phyloP scores from a whole-genome alignment of 2,329 filamentous ascomycete genomes.

The Aspergillus fumigatus region DNA sequence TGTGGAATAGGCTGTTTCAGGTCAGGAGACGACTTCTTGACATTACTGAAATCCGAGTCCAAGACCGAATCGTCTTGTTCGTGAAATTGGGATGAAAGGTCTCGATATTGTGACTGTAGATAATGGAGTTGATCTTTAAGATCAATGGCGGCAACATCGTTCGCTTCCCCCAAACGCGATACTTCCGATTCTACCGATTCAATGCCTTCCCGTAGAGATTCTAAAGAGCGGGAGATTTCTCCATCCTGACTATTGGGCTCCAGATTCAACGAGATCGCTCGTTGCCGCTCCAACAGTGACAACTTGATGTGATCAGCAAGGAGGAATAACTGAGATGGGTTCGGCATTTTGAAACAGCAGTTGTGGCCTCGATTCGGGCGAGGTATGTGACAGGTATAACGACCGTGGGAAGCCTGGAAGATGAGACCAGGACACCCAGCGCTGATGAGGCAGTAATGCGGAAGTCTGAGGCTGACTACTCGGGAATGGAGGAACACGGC shows the following conservation, averaged over 20 bases:
- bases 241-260: constrained; percentile 77
- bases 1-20: constrained; percentile 41
- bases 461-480: not conserved
- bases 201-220: constrained; percentile 78
- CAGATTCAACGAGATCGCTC: constrained; percentile 75
- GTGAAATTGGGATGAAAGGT: constrained; percentile 76
- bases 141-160: constrained; percentile 47
- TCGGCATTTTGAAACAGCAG: constrained; percentile 42
- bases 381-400: not conserved
- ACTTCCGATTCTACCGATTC: constrained; percentile 62
- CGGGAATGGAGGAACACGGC: not conserved
- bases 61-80: constrained; percentile 47
- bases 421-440: not conserved
- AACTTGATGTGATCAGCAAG: constrained; percentile 96
- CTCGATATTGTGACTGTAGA: constrained; percentile 69
- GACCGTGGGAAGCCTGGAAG: not conserved
- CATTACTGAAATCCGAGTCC: constrained; percentile 56
- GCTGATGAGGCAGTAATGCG: not conserved
- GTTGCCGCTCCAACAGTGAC: constrained; percentile 84
- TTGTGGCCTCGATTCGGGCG: not conserved
- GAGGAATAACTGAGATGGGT: constrained; percentile 74
- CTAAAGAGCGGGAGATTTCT: constrained; percentile 81
- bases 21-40: constrained; percentile 43
- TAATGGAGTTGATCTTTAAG: constrained; percentile 62
- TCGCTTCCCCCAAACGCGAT: constrained; percentile 56